Percentiles rank a stretch among this genome's conserved stretches.
Conservation (phyloP, 257 asterid genomes). For the Echium plantagineum region DNA sequence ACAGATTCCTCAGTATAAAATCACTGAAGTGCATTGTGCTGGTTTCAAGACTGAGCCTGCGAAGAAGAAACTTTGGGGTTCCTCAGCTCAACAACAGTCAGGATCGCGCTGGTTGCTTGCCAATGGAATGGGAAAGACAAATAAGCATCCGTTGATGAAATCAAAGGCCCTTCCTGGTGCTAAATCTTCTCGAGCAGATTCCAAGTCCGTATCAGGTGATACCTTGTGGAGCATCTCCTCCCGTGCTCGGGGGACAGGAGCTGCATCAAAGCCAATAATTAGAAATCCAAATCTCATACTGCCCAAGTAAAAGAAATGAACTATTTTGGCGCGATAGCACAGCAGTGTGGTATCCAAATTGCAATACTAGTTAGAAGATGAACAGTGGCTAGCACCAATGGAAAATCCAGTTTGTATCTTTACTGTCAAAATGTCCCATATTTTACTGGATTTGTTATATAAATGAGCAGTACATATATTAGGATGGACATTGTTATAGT, state of each 20-base stretch:
- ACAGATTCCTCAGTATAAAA: conserved; percentile 52
- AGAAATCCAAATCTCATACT: conserved; percentile 52
- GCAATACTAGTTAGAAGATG: background rate
- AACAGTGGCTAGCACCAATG: too few species aligned
- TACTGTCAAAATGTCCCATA: background rate
- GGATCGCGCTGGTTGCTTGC: conserved; percentile 98
- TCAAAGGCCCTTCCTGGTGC: conserved; percentile 25
- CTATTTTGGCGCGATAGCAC: conserved; percentile 28
- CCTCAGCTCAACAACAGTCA: conserved; percentile 60
- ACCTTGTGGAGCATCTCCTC: conserved; percentile 78
- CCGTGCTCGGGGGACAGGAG: conserved; percentile 41
- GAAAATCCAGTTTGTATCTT: background rate
- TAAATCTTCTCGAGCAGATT: conserved; percentile 26
- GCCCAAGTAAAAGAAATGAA: conserved; percentile 20
- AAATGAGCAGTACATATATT: background rate
- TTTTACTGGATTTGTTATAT: background rate
- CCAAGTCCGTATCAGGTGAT: conserved; percentile 37
- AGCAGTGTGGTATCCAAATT: background rate
- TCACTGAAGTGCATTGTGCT: conserved; percentile 73
- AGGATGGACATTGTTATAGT: background rate
- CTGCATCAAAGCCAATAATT: conserved; percentile 40
- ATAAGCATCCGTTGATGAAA: conserved; percentile 62
- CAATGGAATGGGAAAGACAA: conserved; percentile 95
- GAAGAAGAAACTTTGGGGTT: conserved; percentile 82
- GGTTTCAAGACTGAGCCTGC: conserved; percentile 62